Percentiles rank a stretch among this genome's conserved stretches.
Evolutionary conservation across 352 stramenopile species (phyloP).

Genomic region (Nothophytophthora sp.): DNA sequence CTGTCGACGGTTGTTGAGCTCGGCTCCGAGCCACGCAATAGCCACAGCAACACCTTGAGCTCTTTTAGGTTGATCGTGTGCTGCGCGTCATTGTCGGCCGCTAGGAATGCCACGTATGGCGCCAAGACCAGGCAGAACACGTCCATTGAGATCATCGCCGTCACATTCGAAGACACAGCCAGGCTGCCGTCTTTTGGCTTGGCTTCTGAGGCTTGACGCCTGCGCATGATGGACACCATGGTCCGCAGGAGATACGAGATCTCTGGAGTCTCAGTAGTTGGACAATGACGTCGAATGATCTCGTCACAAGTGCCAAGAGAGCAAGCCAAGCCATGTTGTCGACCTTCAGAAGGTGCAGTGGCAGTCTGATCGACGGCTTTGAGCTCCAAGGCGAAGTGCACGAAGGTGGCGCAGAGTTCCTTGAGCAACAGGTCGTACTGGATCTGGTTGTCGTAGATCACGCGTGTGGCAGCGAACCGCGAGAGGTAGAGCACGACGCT

Average conservation of each 20-base stretch:
- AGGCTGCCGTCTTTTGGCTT: neutral
- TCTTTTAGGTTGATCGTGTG: conserved; percentile 58
- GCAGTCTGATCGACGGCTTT: too few species aligned
- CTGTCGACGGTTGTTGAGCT: conserved; percentile 28
- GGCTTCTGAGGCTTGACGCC: neutral
- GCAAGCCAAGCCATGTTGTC: conserved; percentile 31
- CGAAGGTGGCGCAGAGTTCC: conserved; percentile 49
- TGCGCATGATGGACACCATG: conserved; percentile 39
- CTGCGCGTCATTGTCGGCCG: conserved; percentile 61
- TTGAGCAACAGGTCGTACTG: conserved; percentile 65
- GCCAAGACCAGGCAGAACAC: conserved; percentile 64
- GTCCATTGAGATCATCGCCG: conserved; percentile 43
- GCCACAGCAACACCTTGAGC: conserved; percentile 63
- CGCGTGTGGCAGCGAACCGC: conserved; percentile 54
- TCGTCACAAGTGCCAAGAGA: conserved; percentile 34
- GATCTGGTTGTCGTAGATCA: conserved; percentile 74
- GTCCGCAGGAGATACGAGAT: conserved; percentile 43
- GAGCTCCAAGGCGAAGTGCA: conserved; percentile 26
- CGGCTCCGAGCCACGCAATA: conserved; percentile 70
- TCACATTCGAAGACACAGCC: neutral
- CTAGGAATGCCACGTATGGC: conserved; percentile 62
- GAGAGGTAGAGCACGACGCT: conserved; percentile 57
- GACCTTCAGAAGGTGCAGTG: too few species aligned
- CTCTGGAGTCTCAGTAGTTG: conserved; percentile 28
- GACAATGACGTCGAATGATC: conserved; percentile 44